A percentile compares a stretch with the other conserved stretches of the same genome.
Conservation (phyloP, 768 basidiomycete species). For the Boletus insuetus region DNA sequence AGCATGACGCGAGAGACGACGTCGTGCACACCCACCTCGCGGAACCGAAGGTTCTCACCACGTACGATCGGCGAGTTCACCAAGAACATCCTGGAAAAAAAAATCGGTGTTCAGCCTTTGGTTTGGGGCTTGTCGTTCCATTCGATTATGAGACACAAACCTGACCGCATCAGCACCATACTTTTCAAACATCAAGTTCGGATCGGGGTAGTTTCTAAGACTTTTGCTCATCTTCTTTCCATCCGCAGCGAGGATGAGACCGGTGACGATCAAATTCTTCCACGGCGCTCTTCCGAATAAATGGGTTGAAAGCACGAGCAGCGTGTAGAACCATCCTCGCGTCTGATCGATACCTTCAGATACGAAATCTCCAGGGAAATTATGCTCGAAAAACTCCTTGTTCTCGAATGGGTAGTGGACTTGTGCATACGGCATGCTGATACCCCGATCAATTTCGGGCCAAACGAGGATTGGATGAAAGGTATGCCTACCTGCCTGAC, state of each 20-base stretch:
- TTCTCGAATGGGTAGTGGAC: constrained; percentile 99
- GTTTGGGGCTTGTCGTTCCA: background rate
- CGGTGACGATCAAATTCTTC: constrained; percentile 97
- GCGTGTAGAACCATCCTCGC: constrained; percentile 98
- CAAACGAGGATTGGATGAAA: background rate
- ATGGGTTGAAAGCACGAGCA: constrained; percentile 94
- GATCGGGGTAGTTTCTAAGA: constrained; percentile 95
- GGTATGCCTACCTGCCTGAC: constrained; percentile 77
- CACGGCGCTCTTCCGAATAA: constrained; percentile 92
- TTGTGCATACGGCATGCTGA: constrained; percentile 98
- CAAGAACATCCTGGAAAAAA: constrained; percentile 77
- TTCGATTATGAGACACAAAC: constrained; percentile 34
- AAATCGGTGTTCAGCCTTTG: background rate
- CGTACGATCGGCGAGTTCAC: constrained; percentile 99
- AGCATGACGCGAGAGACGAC: constrained; percentile 95
- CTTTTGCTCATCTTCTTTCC: constrained; percentile 99
- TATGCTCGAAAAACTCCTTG: constrained; percentile 77
- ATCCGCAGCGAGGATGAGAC: constrained; percentile 92
- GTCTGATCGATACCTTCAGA: constrained; percentile 99
- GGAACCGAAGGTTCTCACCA: constrained; percentile 96
- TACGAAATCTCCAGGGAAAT: constrained; percentile 94
- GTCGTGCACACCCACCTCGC: constrained; percentile 96
- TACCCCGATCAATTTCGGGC: background rate
- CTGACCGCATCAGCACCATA: constrained; percentile 96
- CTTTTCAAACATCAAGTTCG: constrained; percentile 81